Evolutionary conservation across 2,329 filamentous ascomycete species (phyloP).

Genomic region (Cryphonectria naterciae): DNA sequence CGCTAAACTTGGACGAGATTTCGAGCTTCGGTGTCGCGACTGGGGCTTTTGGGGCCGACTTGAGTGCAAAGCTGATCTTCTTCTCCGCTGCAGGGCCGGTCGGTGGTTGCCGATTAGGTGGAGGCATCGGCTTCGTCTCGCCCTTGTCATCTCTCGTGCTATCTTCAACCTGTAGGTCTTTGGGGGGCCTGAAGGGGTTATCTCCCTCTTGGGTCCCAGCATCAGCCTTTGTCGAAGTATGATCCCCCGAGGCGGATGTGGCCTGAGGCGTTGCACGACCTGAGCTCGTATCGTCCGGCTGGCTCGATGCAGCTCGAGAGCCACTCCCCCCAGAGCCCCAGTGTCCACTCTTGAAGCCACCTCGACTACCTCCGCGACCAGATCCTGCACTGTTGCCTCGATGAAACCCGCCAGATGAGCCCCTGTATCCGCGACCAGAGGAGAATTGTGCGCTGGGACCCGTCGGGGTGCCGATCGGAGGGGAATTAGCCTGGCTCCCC

Average conservation of each 20-base stretch:
- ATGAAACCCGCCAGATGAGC: conserved; percentile 52
- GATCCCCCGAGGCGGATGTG: conserved; percentile 26
- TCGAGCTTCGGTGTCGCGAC: conserved; percentile 64
- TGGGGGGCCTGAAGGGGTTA: conserved; percentile 65
- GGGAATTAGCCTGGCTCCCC: conserved; percentile 50
- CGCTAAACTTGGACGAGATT: conserved; percentile 71
- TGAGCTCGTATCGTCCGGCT: conserved; percentile 38
- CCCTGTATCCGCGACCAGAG: conserved; percentile 53
- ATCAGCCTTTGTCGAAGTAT: conserved; percentile 33
- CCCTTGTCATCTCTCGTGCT: conserved; percentile 54
- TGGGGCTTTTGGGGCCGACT: conserved; percentile 66
- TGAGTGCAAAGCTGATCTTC: conserved; percentile 94
- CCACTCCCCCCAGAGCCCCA: conserved; percentile 65
- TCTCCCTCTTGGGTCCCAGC: conserved; percentile 56
- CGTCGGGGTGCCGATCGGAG: conserved; percentile 59
- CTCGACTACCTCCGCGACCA: conserved; percentile 57
- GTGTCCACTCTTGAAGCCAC: conserved; percentile 68
- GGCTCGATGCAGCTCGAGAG: conserved; percentile 31
- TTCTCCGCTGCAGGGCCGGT: conserved; percentile 57
- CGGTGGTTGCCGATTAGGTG: conserved; percentile 57
- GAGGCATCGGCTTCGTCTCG: conserved; percentile 56
- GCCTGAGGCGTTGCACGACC: conserved; percentile 31
- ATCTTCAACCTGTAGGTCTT: conserved; percentile 69
- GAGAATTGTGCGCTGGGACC: conserved; percentile 61
- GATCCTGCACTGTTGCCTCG: conserved; percentile 62